A percentile compares a stretch with the other conserved stretches of the same genome.
Conservation (phyloP, 352 stramenopile species). For the Phytophthora parvispora region DNA sequence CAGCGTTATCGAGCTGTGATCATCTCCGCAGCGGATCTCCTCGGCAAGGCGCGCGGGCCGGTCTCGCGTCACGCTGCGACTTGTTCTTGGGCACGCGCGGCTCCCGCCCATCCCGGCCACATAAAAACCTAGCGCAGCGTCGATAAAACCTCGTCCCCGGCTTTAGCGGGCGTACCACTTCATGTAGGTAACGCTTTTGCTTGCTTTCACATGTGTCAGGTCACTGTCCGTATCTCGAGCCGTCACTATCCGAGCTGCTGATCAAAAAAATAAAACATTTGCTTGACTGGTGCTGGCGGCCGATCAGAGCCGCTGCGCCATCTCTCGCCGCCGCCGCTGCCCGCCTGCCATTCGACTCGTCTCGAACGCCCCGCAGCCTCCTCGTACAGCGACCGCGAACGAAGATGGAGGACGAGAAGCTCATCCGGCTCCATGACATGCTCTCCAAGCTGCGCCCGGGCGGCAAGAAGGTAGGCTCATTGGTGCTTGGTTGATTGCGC, state of each 20-base stretch:
- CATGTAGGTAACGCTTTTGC: constrained; percentile 10
- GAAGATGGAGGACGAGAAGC: constrained; percentile 87
- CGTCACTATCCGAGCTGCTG: constrained; percentile 3
- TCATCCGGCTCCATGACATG: constrained; percentile 88
- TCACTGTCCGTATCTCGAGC: constrained; percentile 1
- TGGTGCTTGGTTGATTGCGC: constrained; percentile 11
- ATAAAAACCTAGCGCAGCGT: constrained; percentile 26
- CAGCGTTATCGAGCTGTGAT: neutral
- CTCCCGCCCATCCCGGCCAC: constrained; percentile 7
- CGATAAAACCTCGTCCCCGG: constrained; percentile 17
- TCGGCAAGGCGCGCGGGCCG: neutral
- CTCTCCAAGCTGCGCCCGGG: constrained; percentile 86
- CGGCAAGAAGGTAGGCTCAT: constrained; percentile 69
- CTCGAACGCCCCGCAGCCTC: neutral
- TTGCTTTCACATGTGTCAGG: neutral
- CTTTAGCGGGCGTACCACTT: constrained; percentile 3
- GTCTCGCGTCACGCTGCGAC: neutral
- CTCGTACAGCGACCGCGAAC: neutral
- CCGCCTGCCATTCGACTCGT: constrained; percentile 6
- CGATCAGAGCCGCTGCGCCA: constrained; percentile 7
- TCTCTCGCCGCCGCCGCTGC: constrained; percentile 4
- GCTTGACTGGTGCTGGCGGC: constrained; percentile 19
- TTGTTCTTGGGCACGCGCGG: neutral
- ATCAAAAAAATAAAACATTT: too few relatives aligned
- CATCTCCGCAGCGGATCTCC: neutral